A percentile compares a stretch with the other conserved stretches of the same genome.
Conservation (phyloP, 2,329 filamentous ascomycete genomes). For the Calonectria montana region DNA sequence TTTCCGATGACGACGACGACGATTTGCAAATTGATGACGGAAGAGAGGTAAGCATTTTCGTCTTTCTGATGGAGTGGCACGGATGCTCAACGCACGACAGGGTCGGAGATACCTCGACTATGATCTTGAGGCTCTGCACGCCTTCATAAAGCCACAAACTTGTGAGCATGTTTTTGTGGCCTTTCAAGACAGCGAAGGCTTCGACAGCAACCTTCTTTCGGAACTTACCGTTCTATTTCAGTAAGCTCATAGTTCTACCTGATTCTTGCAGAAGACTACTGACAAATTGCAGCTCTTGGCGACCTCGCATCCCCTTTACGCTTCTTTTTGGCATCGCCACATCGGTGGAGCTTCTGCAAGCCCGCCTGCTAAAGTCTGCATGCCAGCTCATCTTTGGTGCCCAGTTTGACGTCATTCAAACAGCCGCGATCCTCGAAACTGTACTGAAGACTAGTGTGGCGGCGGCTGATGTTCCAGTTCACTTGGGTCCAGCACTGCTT, state of each 20-base stretch:
- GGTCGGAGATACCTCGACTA: conserved; percentile 79
- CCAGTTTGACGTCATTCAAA: conserved; percentile 82
- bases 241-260: conserved; percentile 54
- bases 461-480: conserved; percentile 65
- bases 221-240: conserved; percentile 77
- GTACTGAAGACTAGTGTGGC: conserved; percentile 76
- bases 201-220: conserved; percentile 77
- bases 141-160: conserved; percentile 65
- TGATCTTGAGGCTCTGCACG: conserved; percentile 77
- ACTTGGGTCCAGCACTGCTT: conserved; percentile 73
- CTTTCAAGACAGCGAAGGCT: conserved; percentile 85
- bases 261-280: conserved; percentile 3
- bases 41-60: conserved; percentile 56
- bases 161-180: conserved; percentile 75
- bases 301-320: conserved; percentile 80
- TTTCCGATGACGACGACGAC: conserved; percentile 66
- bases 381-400: conserved; percentile 75
- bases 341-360: conserved; percentile 82
- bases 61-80: neutral
- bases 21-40: conserved; percentile 59
- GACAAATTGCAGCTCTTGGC: conserved; percentile 68
- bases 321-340: conserved; percentile 85
- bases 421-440: conserved; percentile 76
- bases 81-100: conserved; percentile 48
- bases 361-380: conserved; percentile 76